These are phyloP conservation scores for Suillus variegatus DNA, from an alignment of 768 basidiomycete genomes.

Conservation along the genomic window DNA sequence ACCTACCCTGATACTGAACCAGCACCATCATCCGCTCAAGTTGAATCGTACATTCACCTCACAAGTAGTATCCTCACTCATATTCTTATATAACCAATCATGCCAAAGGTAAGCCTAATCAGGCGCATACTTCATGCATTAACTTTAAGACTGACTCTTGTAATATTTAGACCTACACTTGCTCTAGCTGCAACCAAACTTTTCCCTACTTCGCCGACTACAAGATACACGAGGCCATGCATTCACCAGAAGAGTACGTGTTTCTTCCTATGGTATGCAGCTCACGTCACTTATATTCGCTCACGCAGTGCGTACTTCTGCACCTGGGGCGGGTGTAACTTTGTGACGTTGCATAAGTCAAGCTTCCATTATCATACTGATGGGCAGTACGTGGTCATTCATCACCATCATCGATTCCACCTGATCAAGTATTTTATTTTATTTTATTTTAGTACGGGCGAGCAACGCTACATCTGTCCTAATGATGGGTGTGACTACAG, in stretches of 20 bases:
- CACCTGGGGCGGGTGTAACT: constrained; percentile 12
- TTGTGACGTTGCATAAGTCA: not conserved
- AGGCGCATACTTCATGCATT: not conserved
- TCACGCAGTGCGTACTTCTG: constrained; percentile 14
- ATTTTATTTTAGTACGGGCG: constrained; percentile 21
- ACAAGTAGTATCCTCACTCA: not conserved
- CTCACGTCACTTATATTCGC: no score
- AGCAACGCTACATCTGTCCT: constrained; percentile 12
- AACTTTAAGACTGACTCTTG: not conserved
- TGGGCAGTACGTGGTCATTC: constrained; percentile 17
- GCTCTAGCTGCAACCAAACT: constrained; percentile 15
- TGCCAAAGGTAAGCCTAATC: not conserved
- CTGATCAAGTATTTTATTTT: not conserved
- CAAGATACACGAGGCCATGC: no score
- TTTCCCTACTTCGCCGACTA: constrained; percentile 12
- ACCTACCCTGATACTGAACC: no score
- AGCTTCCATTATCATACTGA: constrained; percentile 11
- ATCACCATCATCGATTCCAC: no score
- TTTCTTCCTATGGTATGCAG: no score
- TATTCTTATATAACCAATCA: not conserved
- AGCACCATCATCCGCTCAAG: not conserved
- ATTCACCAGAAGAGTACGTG: no score
- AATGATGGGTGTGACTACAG: constrained; percentile 15
- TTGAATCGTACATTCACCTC: not conserved
- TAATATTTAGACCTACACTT: constrained; percentile 14